phyloP scores from a whole-genome alignment of 73 alveolate species.

The Tetrahymena borealis region DNA sequence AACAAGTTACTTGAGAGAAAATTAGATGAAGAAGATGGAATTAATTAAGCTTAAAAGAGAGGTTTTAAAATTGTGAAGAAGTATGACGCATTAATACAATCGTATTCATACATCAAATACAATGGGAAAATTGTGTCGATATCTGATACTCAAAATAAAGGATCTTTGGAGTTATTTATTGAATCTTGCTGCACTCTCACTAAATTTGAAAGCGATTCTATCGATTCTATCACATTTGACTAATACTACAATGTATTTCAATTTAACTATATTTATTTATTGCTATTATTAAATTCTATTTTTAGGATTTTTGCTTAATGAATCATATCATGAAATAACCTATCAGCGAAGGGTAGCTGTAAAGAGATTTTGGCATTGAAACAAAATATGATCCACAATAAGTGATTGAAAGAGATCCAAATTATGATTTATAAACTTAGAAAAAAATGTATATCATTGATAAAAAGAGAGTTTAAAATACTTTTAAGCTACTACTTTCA shows the following conservation, averaged over 20 bases:
- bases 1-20: not conserved
- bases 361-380: not conserved
- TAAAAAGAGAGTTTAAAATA: not conserved
- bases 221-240: not conserved
- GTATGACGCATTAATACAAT: not conserved
- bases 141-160: not conserved
- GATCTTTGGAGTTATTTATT: not conserved
- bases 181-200: not conserved
- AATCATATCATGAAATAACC: not conserved
- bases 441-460: not conserved
- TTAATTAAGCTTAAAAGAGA: not conserved
- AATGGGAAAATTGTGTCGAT: not conserved
- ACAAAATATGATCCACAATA: not conserved
- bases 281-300: too few species aligned
- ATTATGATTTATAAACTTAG: not conserved
- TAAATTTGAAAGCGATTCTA: not conserved
- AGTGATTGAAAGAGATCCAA: not conserved
- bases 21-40: not conserved
- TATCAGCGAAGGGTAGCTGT: not conserved
- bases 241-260: not conserved
- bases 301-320: not conserved
- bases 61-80: not conserved
- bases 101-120: not conserved
- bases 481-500: not conserved
- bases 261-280: not conserved